Conservation (phyloP, 2,329 filamentous ascomycete species). For the Neonectria hederae region DNA sequence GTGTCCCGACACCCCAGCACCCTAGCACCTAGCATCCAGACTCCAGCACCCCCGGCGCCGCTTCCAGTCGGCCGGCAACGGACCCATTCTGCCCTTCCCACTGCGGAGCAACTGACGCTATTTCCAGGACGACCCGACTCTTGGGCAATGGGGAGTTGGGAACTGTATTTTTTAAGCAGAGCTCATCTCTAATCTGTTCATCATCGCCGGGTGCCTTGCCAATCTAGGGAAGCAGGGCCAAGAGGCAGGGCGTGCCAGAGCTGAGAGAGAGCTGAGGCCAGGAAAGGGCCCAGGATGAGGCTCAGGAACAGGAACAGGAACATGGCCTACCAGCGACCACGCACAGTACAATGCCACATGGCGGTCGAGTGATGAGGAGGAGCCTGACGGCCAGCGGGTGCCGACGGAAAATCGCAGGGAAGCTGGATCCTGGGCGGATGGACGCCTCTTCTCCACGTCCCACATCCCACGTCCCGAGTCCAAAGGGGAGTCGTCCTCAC, state of each 20-base stretch:
- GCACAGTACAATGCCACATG: slow-evolving; percentile 36
- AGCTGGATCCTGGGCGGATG: slow-evolving; percentile 9
- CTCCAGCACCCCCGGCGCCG: slow-evolving; percentile 25
- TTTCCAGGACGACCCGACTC: slow-evolving; percentile 29
- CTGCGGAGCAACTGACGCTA: slow-evolving; percentile 38
- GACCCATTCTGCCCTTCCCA: slow-evolving; percentile 38
- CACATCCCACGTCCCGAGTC: slow-evolving; percentile 12
- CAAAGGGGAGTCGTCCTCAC: slow-evolving; percentile 2
- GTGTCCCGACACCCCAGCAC: slow-evolving; percentile 33
- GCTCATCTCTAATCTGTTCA: slow-evolving; percentile 19
- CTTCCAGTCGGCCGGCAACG: slow-evolving; percentile 41
- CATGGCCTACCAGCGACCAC: slow-evolving; percentile 20
- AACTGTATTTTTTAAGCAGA: slow-evolving; percentile 40
- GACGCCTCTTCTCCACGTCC: slow-evolving; percentile 16
- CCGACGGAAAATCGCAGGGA: slow-evolving; percentile 14
- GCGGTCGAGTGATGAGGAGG: slow-evolving; percentile 24
- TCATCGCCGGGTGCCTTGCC: slow-evolving; percentile 21
- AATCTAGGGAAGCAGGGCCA: background rate
- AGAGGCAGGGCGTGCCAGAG: slow-evolving; percentile 12
- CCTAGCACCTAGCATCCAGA: slow-evolving; percentile 26
- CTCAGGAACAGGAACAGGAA: slow-evolving; percentile 12
- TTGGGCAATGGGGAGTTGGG: slow-evolving; percentile 21
- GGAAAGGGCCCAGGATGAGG: slow-evolving; percentile 15
- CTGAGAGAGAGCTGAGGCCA: slow-evolving; percentile 2
- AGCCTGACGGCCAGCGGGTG: slow-evolving; percentile 1